Evolutionary conservation across 495 filamentous ascomycete genomes (phyloP).

Genomic region (Lichenothelia convexa): DNA sequence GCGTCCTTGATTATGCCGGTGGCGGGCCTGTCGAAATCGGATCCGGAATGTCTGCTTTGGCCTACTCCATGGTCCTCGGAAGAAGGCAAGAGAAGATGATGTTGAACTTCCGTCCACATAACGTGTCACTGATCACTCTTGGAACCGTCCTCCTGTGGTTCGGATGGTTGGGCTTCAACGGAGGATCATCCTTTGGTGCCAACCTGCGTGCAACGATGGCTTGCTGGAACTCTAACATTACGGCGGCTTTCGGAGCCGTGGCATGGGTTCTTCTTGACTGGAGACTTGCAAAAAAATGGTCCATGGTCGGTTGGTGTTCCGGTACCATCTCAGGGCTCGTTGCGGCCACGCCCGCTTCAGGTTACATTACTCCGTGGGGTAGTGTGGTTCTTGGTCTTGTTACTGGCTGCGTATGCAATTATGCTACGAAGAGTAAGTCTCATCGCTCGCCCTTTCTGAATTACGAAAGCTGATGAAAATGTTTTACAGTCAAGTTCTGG

Average conservation of each 20-base stretch:
- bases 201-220: conserved; percentile 92
- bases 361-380: conserved; percentile 70
- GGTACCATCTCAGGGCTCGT: conserved; percentile 46
- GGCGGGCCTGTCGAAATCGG: conserved; percentile 96
- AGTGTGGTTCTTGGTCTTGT: conserved; percentile 70
- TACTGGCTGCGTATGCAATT: conserved; percentile 78
- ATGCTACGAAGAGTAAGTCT: conserved; percentile 61
- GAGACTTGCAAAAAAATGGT: conserved; percentile 92
- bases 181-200: conserved; percentile 88
- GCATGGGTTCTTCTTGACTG: conserved; percentile 90
- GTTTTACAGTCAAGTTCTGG: conserved; percentile 69
- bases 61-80: conserved; percentile 89
- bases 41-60: conserved; percentile 79
- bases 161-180: conserved; percentile 98
- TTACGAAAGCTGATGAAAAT: conserved; percentile 14
- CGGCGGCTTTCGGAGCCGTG: conserved; percentile 70
- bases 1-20: conserved; percentile 90
- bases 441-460: neutral
- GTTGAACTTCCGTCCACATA: conserved; percentile 76
- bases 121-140: conserved; percentile 91
- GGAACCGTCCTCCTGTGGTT: conserved; percentile 96
- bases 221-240: conserved; percentile 92
- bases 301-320: conserved; percentile 97
- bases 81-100: conserved; percentile 99
- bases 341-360: conserved; percentile 18